These are phyloP conservation scores for Penicillium fimorum DNA, from an alignment of 495 filamentous ascomycete species.

Conservation along the genomic window DNA sequence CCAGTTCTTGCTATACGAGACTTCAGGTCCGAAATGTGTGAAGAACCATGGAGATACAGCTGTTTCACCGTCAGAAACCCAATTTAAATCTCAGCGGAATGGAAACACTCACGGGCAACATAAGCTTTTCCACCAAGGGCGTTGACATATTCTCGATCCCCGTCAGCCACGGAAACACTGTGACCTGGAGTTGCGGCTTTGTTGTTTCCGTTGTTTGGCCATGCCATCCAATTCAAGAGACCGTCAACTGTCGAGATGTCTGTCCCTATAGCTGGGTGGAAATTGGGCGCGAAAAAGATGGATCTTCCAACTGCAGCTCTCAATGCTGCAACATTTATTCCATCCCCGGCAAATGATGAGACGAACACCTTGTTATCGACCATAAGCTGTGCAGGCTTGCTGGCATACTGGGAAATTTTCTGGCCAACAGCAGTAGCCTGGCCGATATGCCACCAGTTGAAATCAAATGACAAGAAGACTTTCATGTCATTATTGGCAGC, in stretches of 20 bases:
- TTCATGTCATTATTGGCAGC: constrained; percentile 58
- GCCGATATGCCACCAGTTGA: constrained; percentile 51
- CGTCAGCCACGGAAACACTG: constrained; percentile 47
- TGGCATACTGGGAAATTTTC: constrained; percentile 50
- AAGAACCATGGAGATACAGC: constrained; percentile 41
- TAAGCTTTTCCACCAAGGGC: constrained; percentile 53
- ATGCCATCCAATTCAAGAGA: constrained; percentile 59
- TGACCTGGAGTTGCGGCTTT: constrained; percentile 48
- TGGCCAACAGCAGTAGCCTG: constrained; percentile 45
- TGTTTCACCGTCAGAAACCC: constrained; percentile 4
- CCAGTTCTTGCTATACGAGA: constrained; percentile 51
- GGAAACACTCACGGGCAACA: constrained; percentile 43
- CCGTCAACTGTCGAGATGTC: constrained; percentile 45
- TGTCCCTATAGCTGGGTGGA: constrained; percentile 41
- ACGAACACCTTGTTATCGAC: constrained; percentile 56
- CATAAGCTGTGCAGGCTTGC: constrained; percentile 51
- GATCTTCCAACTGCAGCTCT: constrained; percentile 42
- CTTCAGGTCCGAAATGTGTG: constrained; percentile 39
- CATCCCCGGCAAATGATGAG: constrained; percentile 56
- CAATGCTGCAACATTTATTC: constrained; percentile 45
- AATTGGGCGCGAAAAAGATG: constrained; percentile 58
- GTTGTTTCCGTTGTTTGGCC: constrained; percentile 55
- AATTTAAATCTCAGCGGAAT: neutral
- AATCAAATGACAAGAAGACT: constrained; percentile 61
- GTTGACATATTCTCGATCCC: constrained; percentile 48